Percentiles rank a stretch among this genome's conserved stretches.
Conservation (phyloP, 257 asterid genomes). For the Haberlea rhodopensis region DNA sequence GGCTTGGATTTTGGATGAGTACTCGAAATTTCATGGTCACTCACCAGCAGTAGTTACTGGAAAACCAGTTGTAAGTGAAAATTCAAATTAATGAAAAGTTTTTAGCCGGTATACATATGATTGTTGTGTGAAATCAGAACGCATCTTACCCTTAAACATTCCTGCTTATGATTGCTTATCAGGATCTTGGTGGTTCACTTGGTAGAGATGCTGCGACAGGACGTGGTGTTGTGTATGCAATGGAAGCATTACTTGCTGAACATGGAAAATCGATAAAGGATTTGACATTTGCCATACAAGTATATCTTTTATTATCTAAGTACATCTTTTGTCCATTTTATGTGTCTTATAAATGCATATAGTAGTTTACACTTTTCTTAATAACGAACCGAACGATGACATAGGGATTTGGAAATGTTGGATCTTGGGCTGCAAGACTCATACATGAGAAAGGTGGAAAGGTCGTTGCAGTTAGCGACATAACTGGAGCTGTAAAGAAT, state of each 20-base stretch:
- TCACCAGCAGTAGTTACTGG: conserved; percentile 97
- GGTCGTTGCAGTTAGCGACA: conserved; percentile 79
- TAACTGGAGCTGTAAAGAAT: conserved; percentile 78
- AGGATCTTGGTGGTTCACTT: conserved; percentile 88
- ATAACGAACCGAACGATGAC: not conserved
- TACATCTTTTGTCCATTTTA: conserved; percentile 1
- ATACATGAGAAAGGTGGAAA: conserved; percentile 85
- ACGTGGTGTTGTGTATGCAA: conserved; percentile 74
- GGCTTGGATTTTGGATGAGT: conserved; percentile 99
- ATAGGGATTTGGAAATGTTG: conserved; percentile 90
- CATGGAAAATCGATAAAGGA: conserved; percentile 67
- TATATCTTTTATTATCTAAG: conserved; percentile 13
- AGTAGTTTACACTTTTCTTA: not conserved
- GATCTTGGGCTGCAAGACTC: conserved; percentile 73
- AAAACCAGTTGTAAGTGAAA: conserved; percentile 67
- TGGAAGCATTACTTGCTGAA: conserved; percentile 73
- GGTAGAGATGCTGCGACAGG: conserved; percentile 98
- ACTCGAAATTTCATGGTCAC: conserved; percentile 89
- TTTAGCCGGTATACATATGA: not conserved
- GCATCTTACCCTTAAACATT: conserved; percentile 8
- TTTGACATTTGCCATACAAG: conserved; percentile 64
- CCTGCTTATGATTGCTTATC: conserved; percentile 18
- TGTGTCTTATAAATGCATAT: not conserved
- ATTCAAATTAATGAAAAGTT: not conserved
- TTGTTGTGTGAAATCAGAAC: not conserved